These are phyloP conservation scores for Annulohypoxylon bovei DNA, from an alignment of 495 filamentous ascomycete genomes.

Conservation along the genomic window DNA sequence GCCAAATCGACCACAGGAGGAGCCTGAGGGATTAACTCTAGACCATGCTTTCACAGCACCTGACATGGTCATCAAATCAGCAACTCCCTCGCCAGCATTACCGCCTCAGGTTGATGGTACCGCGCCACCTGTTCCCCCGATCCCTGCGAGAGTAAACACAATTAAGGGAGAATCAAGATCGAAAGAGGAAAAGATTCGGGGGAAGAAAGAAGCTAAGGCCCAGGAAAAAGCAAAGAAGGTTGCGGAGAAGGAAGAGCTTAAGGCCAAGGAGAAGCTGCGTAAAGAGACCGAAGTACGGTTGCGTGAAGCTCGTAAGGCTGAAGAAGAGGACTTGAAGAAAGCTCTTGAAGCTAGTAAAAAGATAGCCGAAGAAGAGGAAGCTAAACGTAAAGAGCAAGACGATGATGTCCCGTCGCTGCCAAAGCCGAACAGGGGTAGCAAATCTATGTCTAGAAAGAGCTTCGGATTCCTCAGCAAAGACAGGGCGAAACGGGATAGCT, in stretches of 20 bases:
- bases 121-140: constrained; percentile 44
- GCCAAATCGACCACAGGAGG: constrained; percentile 55
- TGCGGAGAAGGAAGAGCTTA: constrained; percentile 71
- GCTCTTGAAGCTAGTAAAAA: constrained; percentile 57
- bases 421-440: constrained; percentile 51
- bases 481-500: constrained; percentile 44
- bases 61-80: constrained; percentile 42
- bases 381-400: constrained; percentile 49
- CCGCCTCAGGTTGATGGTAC: constrained; percentile 43
- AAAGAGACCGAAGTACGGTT: constrained; percentile 46
- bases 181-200: constrained; percentile 63
- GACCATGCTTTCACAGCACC: constrained; percentile 72
- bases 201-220: constrained; percentile 73
- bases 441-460: constrained; percentile 60
- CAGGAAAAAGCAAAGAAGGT: constrained; percentile 61
- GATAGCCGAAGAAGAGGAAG: constrained; percentile 53
- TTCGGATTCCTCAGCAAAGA: constrained; percentile 57
- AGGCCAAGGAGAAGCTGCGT: constrained; percentile 63
- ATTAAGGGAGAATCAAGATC: constrained; percentile 55
- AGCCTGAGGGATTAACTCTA: constrained; percentile 64
- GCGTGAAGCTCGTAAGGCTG: constrained; percentile 49
- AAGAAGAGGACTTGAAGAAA: constrained; percentile 54
- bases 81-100: constrained; percentile 47
- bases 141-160: constrained; percentile 42
- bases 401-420: constrained; percentile 52